phyloP scores from a whole-genome alignment of 202 grass and related monocot species.

The Setaria italica region DNA sequence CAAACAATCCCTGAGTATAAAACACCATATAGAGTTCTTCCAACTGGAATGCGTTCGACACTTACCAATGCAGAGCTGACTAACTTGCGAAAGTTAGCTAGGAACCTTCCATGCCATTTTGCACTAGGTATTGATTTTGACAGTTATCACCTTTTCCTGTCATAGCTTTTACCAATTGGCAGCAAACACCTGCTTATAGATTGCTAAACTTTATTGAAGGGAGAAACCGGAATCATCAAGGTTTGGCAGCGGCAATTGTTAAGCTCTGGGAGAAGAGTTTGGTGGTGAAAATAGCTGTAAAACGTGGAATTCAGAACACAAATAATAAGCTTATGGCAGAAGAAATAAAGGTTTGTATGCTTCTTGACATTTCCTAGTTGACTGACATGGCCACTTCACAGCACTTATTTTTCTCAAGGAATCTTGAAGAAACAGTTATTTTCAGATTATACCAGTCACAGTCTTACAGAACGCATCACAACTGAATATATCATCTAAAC shows the following conservation, averaged over 20 bases:
- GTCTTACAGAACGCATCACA: neutral
- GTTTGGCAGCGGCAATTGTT: conserved; percentile 79
- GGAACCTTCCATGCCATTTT: conserved; percentile 91
- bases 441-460: neutral
- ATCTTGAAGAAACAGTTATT: conserved; percentile 1
- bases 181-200: conserved; percentile 36
- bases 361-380: conserved; percentile 23
- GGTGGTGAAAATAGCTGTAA: conserved; percentile 92
- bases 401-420: neutral
- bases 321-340: conserved; percentile 88
- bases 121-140: conserved; percentile 76
- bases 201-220: conserved; percentile 66
- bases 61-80: conserved; percentile 93
- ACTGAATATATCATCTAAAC: conserved; percentile 7
- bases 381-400: neutral
- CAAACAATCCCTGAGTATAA: conserved; percentile 86
- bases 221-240: conserved; percentile 89
- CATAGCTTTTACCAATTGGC: conserved; percentile 21
- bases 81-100: conserved; percentile 82
- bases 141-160: conserved; percentile 3
- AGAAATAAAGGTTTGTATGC: conserved; percentile 80
- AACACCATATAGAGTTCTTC: conserved; percentile 86
- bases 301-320: conserved; percentile 90
- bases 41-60: conserved; percentile 76
- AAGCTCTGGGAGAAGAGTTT: conserved; percentile 97